Evolutionary conservation across 2,329 filamentous ascomycete species (phyloP).

Genomic region (Alternaria triticimaculans): DNA sequence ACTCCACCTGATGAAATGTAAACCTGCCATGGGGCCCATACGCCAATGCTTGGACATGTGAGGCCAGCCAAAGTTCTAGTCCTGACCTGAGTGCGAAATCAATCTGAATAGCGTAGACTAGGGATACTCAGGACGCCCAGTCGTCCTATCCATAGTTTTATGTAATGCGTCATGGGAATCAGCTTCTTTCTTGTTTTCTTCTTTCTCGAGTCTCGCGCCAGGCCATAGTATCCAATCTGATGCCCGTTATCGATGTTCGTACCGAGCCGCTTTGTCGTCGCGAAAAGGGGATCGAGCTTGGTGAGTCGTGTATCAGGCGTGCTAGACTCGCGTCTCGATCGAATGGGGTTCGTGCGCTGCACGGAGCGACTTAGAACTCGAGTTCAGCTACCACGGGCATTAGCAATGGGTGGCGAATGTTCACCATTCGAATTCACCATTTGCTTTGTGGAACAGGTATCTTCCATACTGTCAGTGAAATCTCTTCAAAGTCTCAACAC

Average conservation of each 20-base stretch:
- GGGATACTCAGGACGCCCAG: neutral
- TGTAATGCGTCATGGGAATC: neutral
- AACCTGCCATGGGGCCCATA: neutral
- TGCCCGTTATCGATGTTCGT: neutral
- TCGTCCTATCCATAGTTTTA: neutral
- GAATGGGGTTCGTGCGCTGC: conserved; percentile 8
- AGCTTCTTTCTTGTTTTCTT: neutral
- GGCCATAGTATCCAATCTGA: conserved; percentile 8
- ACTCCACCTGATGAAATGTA: neutral
- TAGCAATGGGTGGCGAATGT: conserved; percentile 22
- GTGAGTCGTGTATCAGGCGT: neutral
- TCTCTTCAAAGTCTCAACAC: neutral
- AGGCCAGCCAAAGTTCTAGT: neutral
- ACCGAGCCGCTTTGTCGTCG: neutral
- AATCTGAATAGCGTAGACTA: neutral
- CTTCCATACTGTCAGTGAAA: conserved; percentile 47
- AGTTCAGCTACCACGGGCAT: conserved; percentile 30
- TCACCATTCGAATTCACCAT: conserved; percentile 97
- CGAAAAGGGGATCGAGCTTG: neutral
- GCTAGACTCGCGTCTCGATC: conserved; percentile 11
- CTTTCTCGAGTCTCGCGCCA: neutral
- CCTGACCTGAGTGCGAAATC: neutral
- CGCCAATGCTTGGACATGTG: neutral
- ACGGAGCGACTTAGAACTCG: conserved; percentile 24
- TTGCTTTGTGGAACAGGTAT: conserved; percentile 97